These are phyloP conservation scores for Penicillium goetzii DNA, from an alignment of 495 filamentous ascomycete species.

Conservation along the genomic window DNA sequence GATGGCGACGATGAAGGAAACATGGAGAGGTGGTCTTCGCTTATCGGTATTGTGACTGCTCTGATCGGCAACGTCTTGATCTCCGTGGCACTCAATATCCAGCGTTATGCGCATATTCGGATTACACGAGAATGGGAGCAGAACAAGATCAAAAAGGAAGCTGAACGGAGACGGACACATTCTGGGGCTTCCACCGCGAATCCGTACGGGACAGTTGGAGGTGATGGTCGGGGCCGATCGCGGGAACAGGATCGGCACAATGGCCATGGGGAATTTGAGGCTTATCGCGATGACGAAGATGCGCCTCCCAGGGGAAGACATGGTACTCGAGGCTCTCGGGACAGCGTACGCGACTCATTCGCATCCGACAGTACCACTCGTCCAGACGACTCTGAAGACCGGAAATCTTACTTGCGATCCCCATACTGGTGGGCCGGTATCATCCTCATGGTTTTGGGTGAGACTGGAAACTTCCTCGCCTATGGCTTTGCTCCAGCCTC, in stretches of 20 bases:
- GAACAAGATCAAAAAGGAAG: constrained; percentile 46
- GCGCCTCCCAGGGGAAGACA: constrained; percentile 16
- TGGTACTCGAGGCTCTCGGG: constrained; percentile 24
- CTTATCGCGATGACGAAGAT: constrained; percentile 38
- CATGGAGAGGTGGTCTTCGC: constrained; percentile 79
- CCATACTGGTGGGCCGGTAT: constrained; percentile 97
- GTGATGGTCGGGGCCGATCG: constrained; percentile 13
- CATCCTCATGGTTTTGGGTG: constrained; percentile 86
- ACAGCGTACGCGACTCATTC: constrained; percentile 36
- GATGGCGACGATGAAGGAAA: constrained; percentile 49
- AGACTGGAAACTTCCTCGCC: constrained; percentile 93
- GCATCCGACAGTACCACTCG: constrained; percentile 47
- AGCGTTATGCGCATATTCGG: constrained; percentile 91
- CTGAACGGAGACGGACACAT: constrained; percentile 34
- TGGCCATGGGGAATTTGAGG: constrained; percentile 20
- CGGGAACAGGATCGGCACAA: constrained; percentile 14
- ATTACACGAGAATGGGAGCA: constrained; percentile 65
- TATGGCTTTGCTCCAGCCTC: constrained; percentile 99
- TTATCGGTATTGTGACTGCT: constrained; percentile 93
- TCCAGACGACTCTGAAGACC: constrained; percentile 36
- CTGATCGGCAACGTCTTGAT: constrained; percentile 92
- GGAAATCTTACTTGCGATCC: constrained; percentile 78
- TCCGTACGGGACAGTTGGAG: constrained; percentile 41
- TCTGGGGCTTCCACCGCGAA: constrained; percentile 22
- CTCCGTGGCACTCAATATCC: constrained; percentile 92